A percentile compares a stretch with the other conserved stretches of the same genome.
Conservation (phyloP, 164 flowering plant species). For the Magnolia sinica region DNA sequence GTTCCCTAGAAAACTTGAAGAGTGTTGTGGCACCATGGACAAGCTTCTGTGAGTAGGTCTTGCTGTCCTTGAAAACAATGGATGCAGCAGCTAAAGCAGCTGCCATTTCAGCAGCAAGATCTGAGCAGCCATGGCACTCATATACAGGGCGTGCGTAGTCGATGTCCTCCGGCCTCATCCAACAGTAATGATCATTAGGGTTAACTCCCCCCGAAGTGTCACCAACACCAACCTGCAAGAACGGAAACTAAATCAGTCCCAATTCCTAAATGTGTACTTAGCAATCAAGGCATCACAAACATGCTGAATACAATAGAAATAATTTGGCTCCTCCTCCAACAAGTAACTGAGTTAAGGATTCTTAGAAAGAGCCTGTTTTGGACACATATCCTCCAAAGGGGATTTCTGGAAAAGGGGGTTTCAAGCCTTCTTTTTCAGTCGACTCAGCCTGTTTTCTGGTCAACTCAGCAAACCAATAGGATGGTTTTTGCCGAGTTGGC, state of each 20-base stretch:
- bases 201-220: conserved; percentile 61
- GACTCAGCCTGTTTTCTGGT: no score
- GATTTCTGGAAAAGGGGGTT: no score
- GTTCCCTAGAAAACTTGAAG: conserved; percentile 69
- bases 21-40: conserved; percentile 89
- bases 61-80: conserved; percentile 92
- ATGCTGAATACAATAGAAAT: background rate
- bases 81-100: conserved; percentile 96
- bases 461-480: no score
- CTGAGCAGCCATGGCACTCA: conserved; percentile 68
- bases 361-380: background rate
- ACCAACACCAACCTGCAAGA: conserved; percentile 66
- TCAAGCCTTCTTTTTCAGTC: no score
- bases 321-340: background rate
- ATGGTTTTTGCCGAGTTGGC: no score
- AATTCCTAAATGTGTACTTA: background rate
- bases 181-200: conserved; percentile 92
- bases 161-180: conserved; percentile 97
- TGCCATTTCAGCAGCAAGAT: conserved; percentile 97
- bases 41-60: conserved; percentile 85
- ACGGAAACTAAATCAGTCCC: background rate
- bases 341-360: background rate
- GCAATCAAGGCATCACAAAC: background rate
- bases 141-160: conserved; percentile 68
- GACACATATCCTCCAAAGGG: no score